Conservation (phyloP, 371 early-diverging fungal genomes). For the Chytridium lagenaria region DNA sequence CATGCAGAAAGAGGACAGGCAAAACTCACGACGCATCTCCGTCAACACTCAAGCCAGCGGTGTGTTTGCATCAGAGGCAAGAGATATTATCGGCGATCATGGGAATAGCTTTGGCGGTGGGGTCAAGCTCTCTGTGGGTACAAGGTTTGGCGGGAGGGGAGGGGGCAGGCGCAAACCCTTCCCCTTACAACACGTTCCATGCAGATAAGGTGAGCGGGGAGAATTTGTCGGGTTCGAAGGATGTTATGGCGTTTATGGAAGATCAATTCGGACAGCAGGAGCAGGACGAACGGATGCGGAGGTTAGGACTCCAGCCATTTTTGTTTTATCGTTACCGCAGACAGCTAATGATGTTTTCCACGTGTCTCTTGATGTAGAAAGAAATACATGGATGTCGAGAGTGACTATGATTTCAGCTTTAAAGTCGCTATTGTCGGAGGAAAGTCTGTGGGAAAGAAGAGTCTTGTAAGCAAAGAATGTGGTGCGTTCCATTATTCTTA, state of each 20-base stretch:
- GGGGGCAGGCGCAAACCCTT: neutral
- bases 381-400: neutral
- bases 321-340: neutral
- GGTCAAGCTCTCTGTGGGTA: conserved; percentile 19
- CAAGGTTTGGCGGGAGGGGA: neutral
- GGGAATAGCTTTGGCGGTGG: neutral
- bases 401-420: conserved; percentile 15
- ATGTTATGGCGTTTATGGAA: conserved; percentile 3
- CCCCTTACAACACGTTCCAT: neutral
- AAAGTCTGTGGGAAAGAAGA: conserved; percentile 17
- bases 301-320: neutral
- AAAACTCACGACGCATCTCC: neutral
- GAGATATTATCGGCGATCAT: conserved; percentile 15
- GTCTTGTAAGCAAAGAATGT: conserved; percentile 10
- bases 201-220: neutral
- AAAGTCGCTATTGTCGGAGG: conserved; percentile 18
- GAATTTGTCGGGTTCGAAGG: neutral
- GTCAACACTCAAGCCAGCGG: conserved; percentile 18
- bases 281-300: neutral
- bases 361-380: neutral
- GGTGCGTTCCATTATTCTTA: neutral
- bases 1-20: conserved; percentile 8
- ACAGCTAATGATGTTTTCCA: neutral
- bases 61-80: conserved; percentile 8
- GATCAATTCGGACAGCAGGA: conserved; percentile 1